These are phyloP conservation scores for Hevea brasiliensis DNA, from an alignment of 345 rosid species.

Conservation along the genomic window DNA sequence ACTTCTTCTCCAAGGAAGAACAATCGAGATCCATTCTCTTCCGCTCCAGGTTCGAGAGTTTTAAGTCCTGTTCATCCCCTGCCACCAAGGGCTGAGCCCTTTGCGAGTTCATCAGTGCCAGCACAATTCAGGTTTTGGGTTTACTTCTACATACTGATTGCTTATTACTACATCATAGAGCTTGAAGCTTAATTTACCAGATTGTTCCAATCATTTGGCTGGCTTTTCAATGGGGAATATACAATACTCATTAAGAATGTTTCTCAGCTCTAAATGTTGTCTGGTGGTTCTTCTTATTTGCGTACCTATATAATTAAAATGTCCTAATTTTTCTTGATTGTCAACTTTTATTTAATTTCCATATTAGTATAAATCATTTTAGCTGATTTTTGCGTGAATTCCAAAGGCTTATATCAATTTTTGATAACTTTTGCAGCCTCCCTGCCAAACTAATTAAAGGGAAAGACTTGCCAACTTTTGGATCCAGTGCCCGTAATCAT, in stretches of 20 bases:
- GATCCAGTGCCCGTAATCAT: constrained; percentile 38
- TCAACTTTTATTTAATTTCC: neutral
- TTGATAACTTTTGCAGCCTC: constrained; percentile 46
- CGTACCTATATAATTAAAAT: neutral
- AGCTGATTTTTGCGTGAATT: constrained; percentile 6
- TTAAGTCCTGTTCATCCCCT: constrained; percentile 56
- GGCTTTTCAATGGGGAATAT: neutral
- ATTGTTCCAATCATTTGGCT: neutral
- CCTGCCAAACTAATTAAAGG: constrained; percentile 52
- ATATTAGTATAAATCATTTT: neutral
- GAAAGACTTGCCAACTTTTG: constrained; percentile 58
- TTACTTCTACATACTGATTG: neutral
- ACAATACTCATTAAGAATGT: neutral
- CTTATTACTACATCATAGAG: neutral
- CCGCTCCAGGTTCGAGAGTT: constrained; percentile 52
- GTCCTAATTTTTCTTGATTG: neutral
- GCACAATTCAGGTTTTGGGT: constrained; percentile 67
- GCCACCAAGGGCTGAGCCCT: constrained; percentile 53
- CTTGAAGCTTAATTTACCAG: neutral
- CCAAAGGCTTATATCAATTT: constrained; percentile 5
- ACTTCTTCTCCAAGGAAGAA: constrained; percentile 51
- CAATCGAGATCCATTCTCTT: constrained; percentile 43
- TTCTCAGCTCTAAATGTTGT: neutral
- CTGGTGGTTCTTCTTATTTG: neutral
- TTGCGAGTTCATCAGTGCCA: constrained; percentile 41